phyloP scores from a whole-genome alignment of 257 asterid genomes.

The Orobanche coerulescens region DNA sequence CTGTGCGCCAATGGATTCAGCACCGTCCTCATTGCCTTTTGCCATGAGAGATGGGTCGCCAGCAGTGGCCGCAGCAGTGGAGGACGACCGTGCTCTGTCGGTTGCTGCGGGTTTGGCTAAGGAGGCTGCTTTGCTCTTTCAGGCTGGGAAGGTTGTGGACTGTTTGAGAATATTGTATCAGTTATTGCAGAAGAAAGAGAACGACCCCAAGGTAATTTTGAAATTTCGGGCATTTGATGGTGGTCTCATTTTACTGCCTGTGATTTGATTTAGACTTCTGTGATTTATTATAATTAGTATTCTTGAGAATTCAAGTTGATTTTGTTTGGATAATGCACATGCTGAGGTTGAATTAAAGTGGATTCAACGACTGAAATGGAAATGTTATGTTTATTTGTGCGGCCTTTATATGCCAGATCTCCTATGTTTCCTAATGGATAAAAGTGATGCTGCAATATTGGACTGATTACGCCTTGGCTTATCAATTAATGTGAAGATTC shows the following conservation, averaged over 20 bases:
- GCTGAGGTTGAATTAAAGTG: neutral
- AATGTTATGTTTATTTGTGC: neutral
- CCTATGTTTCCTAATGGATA: neutral
- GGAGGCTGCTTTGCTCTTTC: conserved; percentile 73
- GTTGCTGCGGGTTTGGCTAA: conserved; percentile 65
- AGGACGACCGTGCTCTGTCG: conserved; percentile 52
- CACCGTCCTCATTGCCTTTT: conserved; percentile 43
- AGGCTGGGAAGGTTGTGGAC: conserved; percentile 62
- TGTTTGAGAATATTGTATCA: conserved; percentile 58
- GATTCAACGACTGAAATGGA: neutral
- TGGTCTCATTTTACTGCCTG: neutral
- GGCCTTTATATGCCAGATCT: neutral
- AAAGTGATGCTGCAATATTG: neutral
- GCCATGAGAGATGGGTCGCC: conserved; percentile 28
- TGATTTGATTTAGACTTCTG: neutral
- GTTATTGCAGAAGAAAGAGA: conserved; percentile 50
- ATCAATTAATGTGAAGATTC: neutral
- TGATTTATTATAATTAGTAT: neutral
- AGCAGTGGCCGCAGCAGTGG: conserved; percentile 29
- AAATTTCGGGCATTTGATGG: neutral
- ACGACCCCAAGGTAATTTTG: conserved; percentile 72
- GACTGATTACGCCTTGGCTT: neutral
- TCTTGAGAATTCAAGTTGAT: conserved; percentile 1
- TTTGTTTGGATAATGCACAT: neutral
- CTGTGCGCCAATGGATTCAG: conserved; percentile 61